Base-by-base conservation (phyloP, 306 rosid species). In the Trifolium fragiferum region DNA sequence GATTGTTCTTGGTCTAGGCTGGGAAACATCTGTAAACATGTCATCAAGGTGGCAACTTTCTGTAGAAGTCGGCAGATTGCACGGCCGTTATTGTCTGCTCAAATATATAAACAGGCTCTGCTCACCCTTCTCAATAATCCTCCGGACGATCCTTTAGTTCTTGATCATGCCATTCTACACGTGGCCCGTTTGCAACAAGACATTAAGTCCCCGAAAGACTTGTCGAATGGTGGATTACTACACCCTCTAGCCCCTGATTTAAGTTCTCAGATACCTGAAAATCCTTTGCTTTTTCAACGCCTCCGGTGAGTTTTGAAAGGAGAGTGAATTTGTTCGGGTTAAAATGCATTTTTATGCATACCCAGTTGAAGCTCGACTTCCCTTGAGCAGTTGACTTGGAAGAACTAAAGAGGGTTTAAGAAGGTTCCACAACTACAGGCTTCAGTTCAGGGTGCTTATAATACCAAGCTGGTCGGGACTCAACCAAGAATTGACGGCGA, bases 21-120 rank as follows among this genome's bases (percentile, higher is more conserved):
- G 80, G 91, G 95, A 77, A 91, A 91, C 77, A 77, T 89, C 30
- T 87, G 97, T 76, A 80, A 87, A 82, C 97, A 91, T 74, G 84
- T 89, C 77, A 87, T 87, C 74, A 91, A 91, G 81, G 91, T 84
- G 74, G 88, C 97, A 71, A 78, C 84, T 59, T 76, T 86, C 78
- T 86, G 89, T 70, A 87, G 87, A 77, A 83, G 33, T 54, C 85
- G 75, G 74, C 90, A 89, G 79, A 81, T 85, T 74, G 89, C 91
- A 38, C 80, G 85, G 61, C 89, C 95, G 30, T 76, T 89, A 53
- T 76, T 86, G 73, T 83, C 95, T 75, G 83, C 90, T 76, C 92
- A 86, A 83, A 1, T 25, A 25, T 25, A 25, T 25, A 25, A 25
- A 25, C 27, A 25, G 27, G 0, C 2, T 25, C 27, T 25, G 27